Conservation (phyloP, 2,329 filamentous ascomycete species). For the Ilyonectria sp. region DNA sequence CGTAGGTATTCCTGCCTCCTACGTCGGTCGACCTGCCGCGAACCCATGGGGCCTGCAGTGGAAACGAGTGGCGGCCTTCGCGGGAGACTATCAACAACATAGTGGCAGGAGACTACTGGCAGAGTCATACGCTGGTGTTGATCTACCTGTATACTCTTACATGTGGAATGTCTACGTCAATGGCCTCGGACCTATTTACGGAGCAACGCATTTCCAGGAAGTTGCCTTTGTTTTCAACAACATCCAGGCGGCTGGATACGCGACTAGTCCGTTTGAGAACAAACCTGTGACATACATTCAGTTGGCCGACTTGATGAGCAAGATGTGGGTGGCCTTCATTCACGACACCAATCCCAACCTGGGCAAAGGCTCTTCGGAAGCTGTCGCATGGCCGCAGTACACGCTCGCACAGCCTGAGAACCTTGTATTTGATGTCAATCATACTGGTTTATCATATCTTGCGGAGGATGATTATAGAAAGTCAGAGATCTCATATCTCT, state of each 20-base stretch:
- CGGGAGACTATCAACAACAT: conserved; percentile 71
- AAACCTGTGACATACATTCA: conserved; percentile 54
- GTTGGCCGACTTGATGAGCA: conserved; percentile 64
- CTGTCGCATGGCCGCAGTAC: conserved; percentile 61
- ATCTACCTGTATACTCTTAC: conserved; percentile 64
- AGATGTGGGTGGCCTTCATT: conserved; percentile 66
- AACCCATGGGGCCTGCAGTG: conserved; percentile 61
- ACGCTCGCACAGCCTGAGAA: conserved; percentile 57
- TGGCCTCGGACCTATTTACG: conserved; percentile 59
- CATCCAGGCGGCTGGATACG: conserved; percentile 58
- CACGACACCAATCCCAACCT: conserved; percentile 55
- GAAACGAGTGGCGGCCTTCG: conserved; percentile 67
- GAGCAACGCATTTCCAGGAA: conserved; percentile 47
- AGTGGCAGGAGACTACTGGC: conserved; percentile 68
- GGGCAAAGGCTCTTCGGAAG: conserved; percentile 33
- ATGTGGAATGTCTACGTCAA: conserved; percentile 65
- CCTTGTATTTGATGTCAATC: conserved; percentile 66
- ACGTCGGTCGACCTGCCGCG: conserved; percentile 49
- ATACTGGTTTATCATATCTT: conserved; percentile 55
- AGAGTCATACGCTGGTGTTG: conserved; percentile 64
- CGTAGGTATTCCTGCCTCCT: conserved; percentile 63
- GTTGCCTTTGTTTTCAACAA: conserved; percentile 56
- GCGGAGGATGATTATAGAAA: conserved; percentile 62
- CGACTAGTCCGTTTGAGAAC: conserved; percentile 55
- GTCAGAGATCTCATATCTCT: conserved; percentile 58